Percentiles rank a stretch among this genome's conserved stretches.
These are phyloP conservation scores for Alternaria consortialis DNA, from an alignment of 2,329 filamentous ascomycete species.

Conservation along the genomic window DNA sequence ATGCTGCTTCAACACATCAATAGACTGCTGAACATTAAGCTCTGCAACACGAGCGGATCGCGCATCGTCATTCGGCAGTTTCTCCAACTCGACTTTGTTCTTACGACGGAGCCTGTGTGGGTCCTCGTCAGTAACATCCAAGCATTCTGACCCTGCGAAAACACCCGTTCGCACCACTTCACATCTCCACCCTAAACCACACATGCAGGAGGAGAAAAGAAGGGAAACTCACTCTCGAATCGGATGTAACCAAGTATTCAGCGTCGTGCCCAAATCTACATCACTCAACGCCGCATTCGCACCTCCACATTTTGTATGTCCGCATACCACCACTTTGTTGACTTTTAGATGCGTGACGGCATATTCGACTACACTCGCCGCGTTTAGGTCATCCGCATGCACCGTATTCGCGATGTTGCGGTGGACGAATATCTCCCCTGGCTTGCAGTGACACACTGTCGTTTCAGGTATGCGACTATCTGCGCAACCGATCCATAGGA, in stretches of 20 bases:
- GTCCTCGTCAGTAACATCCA: background rate
- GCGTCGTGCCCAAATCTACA: constrained; percentile 63
- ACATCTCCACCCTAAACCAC: background rate
- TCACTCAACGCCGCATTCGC: constrained; percentile 65
- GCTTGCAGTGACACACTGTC: constrained; percentile 77
- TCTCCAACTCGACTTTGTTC: constrained; percentile 61
- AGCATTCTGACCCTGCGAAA: background rate
- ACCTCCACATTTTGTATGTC: constrained; percentile 69
- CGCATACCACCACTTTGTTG: constrained; percentile 68
- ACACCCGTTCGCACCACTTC: background rate
- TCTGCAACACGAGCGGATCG: constrained; percentile 72
- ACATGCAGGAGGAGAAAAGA: background rate
- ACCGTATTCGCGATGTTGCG: constrained; percentile 83
- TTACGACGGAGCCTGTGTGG: constrained; percentile 57
- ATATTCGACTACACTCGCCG: constrained; percentile 79
- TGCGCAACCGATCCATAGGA: constrained; percentile 87
- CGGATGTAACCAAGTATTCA: constrained; percentile 70
- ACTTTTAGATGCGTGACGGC: constrained; percentile 76
- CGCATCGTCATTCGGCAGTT: constrained; percentile 55
- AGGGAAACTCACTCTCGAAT: constrained; percentile 54
- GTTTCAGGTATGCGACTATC: constrained; percentile 88
- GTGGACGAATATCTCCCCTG: constrained; percentile 88
- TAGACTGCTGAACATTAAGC: constrained; percentile 76
- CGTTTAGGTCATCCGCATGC: constrained; percentile 70
- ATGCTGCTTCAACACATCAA: constrained; percentile 74